A percentile compares a stretch with the other conserved stretches of the same genome.
Evolutionary conservation across 2,329 filamentous ascomycete genomes (phyloP).

Genomic region (Aspergillus sojae): DNA sequence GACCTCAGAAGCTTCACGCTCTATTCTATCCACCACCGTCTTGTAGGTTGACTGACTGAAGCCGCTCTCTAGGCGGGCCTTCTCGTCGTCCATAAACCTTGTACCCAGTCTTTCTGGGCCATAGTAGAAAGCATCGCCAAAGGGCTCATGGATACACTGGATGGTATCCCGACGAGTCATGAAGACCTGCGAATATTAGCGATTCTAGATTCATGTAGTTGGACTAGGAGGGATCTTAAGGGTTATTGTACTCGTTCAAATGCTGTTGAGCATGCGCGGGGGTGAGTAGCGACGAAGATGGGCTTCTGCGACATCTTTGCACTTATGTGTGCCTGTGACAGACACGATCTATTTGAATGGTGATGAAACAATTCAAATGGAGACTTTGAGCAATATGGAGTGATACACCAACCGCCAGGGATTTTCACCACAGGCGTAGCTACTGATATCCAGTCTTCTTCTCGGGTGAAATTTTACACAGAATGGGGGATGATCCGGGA

Average conservation of each 20-base stretch:
- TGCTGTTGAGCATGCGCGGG: constrained; percentile 91
- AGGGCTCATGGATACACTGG: constrained; percentile 89
- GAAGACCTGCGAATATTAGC: constrained; percentile 68
- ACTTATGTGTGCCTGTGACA: not conserved
- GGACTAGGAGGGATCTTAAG: not conserved
- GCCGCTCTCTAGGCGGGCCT: constrained; percentile 45
- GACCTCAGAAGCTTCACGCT: constrained; percentile 74
- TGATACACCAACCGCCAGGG: constrained; percentile 24
- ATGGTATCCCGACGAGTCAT: constrained; percentile 88
- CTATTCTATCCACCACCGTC: constrained; percentile 75
- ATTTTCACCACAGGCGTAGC: constrained; percentile 25
- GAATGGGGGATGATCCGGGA: not conserved
- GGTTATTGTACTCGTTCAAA: constrained; percentile 79
- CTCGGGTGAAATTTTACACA: not conserved
- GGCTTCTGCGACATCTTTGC: constrained; percentile 70
- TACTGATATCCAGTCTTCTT: constrained; percentile 12
- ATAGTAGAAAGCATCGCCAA: constrained; percentile 95
- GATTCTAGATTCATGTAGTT: not conserved
- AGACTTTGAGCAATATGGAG: not conserved
- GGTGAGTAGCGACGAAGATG: constrained; percentile 92
- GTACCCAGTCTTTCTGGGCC: constrained; percentile 83
- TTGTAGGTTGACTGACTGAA: constrained; percentile 49
- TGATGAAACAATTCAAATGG: not conserved
- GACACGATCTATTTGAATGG: not conserved
- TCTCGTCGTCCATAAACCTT: constrained; percentile 73